Evolutionary conservation across 2,329 filamentous ascomycete species (phyloP).

Genomic region (Mollisia scopiformis): DNA sequence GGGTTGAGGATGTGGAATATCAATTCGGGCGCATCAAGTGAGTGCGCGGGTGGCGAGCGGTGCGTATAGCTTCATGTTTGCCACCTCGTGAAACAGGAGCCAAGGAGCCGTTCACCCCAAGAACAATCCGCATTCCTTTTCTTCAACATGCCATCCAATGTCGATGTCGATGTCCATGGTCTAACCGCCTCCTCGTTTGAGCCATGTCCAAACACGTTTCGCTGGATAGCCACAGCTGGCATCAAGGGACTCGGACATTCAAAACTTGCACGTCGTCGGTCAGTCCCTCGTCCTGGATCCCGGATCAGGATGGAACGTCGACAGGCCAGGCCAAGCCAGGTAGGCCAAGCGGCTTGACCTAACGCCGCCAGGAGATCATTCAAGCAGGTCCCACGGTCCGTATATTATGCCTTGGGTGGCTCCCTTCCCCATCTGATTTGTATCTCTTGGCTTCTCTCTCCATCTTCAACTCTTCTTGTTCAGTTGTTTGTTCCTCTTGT

Average conservation of each 20-base stretch:
- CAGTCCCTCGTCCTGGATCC: slow-evolving; percentile 6
- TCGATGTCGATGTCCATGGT: slow-evolving; percentile 10
- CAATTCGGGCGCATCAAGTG: not conserved
- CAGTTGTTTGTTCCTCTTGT: not conserved
- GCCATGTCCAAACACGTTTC: slow-evolving; percentile 27
- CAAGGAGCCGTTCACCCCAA: slow-evolving; percentile 4
- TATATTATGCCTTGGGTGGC: slow-evolving; percentile 31
- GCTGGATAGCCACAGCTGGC: slow-evolving; percentile 13
- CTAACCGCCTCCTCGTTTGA: slow-evolving; percentile 14
- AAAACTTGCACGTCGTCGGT: too few species aligned
- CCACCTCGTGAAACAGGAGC: not conserved
- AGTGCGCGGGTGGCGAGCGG: not conserved
- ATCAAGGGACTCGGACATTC: not conserved
- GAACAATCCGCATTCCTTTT: too few species aligned
- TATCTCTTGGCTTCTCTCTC: slow-evolving; percentile 15
- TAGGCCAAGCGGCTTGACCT: not conserved
- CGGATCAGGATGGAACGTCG: slow-evolving; percentile 1
- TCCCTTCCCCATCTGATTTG: slow-evolving; percentile 19
- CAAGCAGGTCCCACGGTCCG: slow-evolving; percentile 16
- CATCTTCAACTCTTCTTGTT: slow-evolving; percentile 10
- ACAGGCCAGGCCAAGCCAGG: not conserved
- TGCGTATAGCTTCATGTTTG: slow-evolving; percentile 8
- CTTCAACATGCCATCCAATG: slow-evolving; percentile 19
- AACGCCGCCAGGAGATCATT: slow-evolving; percentile 22
- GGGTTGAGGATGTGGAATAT: not conserved